These are phyloP conservation scores for Antitrichia curtipendula DNA, from an alignment of 225 moss, liverwort and hornwort genomes.

Conservation along the genomic window DNA sequence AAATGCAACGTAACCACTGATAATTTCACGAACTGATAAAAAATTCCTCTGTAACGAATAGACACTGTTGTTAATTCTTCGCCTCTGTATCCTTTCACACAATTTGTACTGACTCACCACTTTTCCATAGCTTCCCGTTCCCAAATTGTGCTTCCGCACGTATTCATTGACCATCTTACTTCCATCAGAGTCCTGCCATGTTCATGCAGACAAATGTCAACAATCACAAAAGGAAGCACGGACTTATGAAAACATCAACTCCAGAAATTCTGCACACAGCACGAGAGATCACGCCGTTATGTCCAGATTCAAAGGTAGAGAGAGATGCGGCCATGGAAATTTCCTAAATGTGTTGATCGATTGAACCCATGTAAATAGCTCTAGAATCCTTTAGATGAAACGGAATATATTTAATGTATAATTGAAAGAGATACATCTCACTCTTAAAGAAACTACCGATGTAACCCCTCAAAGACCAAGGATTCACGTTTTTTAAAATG, in stretches of 20 bases:
- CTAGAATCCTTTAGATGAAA: not conserved
- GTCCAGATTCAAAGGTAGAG: not conserved
- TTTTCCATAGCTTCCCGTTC: slow-evolving; percentile 86
- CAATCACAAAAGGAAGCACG: not conserved
- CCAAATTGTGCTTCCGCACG: slow-evolving; percentile 58
- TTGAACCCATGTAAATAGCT: not conserved
- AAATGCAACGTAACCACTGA: not conserved
- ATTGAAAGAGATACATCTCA: not conserved
- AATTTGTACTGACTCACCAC: slow-evolving; percentile 42
- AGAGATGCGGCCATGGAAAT: not conserved
- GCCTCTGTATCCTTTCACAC: not conserved
- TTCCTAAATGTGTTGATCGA: not conserved
- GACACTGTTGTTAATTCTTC: not conserved
- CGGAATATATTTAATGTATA: not conserved
- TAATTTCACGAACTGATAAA: not conserved
- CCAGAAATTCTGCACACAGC: not conserved
- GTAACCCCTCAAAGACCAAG: not conserved
- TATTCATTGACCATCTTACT: slow-evolving; percentile 81
- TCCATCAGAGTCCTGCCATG: slow-evolving; percentile 58
- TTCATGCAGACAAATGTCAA: not conserved
- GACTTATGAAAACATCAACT: not conserved
- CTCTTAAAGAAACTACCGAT: not conserved
- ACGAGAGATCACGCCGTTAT: not conserved
- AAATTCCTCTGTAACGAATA: not conserved
- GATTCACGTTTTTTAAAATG: not conserved